Evolutionary conservation across 352 stramenopile genomes (phyloP), one percentile per base, ranked within the genome.

Genomic region (Phytophthora tubulina): DNA sequence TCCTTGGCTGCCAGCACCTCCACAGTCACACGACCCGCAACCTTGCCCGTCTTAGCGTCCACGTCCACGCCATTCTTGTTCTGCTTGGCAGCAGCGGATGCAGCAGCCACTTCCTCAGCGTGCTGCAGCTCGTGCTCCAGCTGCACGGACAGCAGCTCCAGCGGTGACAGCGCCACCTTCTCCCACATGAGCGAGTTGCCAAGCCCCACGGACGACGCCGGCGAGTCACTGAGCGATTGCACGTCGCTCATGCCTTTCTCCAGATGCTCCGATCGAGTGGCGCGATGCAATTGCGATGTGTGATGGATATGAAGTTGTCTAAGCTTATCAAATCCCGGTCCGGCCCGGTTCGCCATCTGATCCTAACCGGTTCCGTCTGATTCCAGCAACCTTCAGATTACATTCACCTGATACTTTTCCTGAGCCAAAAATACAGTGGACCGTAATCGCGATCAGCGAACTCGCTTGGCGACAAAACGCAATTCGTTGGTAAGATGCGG

Each of bases 31-130:
- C 72, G 58, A 6, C 89, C 89, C 27, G 72, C 71, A 21, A 86
- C 87, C 58, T 92, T 94, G 51, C 82, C 75, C 27, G 84, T 84
- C 45, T 65, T 78, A 46, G 70, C 39, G 46, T 86, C 64, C 36
- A 94, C 31, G 61, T 96, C 89, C 33, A 96, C 80, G n/a, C 86
- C 89, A 41, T 93, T 72, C 72, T 87, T 92, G 74, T 96, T 96
- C 63, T 85, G 83, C 70, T 85, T 88, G 15, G 9, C 42, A 53
- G 32, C 61, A 9, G 42, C 21, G 3, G 70, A 66, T 21, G 67
- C 73, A 3, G 75, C 66, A 15, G 82, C 70, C 30, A 59, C 76
- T 50, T 87, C 81, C 52, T 89, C 60, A 0, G 88, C 76, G 30
- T 82, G 78, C 68, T 89, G 80, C 65, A 94, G 48, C 58, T 94